These are phyloP conservation scores for Arthrobotrys sinensis DNA, from an alignment of 2,329 filamentous ascomycete species.

Conservation along the genomic window DNA sequence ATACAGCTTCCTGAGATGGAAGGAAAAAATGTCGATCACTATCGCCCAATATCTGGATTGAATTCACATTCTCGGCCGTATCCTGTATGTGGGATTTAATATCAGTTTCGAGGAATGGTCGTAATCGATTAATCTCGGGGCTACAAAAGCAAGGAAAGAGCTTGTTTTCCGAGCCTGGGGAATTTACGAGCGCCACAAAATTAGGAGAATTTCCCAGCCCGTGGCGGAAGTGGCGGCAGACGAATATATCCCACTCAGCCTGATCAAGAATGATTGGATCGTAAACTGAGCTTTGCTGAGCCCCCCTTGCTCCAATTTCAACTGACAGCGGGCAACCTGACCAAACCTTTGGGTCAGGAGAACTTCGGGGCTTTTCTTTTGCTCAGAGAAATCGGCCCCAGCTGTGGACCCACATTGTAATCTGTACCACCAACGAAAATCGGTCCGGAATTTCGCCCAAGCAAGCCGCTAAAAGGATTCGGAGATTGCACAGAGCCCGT, in stretches of 20 bases:
- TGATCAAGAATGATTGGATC: constrained; percentile 25
- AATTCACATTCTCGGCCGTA: constrained; percentile 31
- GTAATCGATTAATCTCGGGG: constrained; percentile 36
- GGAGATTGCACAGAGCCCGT: constrained; percentile 45
- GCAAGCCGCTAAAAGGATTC: constrained; percentile 22
- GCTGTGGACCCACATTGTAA: constrained; percentile 35
- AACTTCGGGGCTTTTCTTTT: constrained; percentile 22
- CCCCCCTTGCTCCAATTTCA: constrained; percentile 47
- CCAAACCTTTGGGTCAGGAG: constrained; percentile 60
- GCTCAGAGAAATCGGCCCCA: constrained; percentile 24
- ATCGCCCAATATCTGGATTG: constrained; percentile 32
- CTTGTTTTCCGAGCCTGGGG: constrained; percentile 35
- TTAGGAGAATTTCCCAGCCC: constrained; percentile 60
- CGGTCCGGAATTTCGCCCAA: constrained; percentile 13
- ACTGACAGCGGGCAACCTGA: constrained; percentile 61
- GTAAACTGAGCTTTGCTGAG: constrained; percentile 8
- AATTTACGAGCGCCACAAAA: constrained; percentile 53
- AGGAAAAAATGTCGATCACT: constrained; percentile 41
- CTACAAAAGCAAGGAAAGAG: constrained; percentile 22
- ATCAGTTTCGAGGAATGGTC: constrained; percentile 17
- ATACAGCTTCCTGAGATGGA: constrained; percentile 53
- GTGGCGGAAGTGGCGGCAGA: constrained; percentile 59
- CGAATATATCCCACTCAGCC: constrained; percentile 28
- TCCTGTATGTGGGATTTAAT: constrained; percentile 2
- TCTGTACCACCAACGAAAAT: constrained; percentile 31